Evolutionary conservation across 1,139 yeast genomes (phyloP).

Genomic region (Suhomyces terraborum): DNA sequence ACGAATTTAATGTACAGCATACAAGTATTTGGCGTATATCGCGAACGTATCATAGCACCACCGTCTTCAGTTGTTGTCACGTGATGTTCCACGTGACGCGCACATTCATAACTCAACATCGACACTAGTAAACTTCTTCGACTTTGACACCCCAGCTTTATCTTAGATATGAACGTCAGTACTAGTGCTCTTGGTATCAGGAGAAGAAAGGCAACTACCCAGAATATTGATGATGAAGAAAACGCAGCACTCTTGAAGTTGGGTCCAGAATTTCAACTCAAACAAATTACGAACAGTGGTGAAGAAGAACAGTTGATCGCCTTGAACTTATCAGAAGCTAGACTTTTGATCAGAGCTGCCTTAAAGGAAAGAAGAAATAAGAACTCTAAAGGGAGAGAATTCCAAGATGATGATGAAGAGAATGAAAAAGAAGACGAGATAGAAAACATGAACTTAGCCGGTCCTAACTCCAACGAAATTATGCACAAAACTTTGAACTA

Average conservation of each 20-base stretch:
- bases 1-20: constrained; percentile 5
- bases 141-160: too few relatives aligned
- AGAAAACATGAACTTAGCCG: constrained; percentile 69
- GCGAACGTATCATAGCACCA: too few relatives aligned
- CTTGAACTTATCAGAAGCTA: constrained; percentile 83
- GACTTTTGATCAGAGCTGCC: constrained; percentile 88
- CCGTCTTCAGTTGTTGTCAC: too few relatives aligned
- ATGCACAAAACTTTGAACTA: constrained; percentile 91
- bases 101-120: constrained; percentile 7
- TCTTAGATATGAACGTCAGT: constrained; percentile 69
- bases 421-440: constrained; percentile 60
- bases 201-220: constrained; percentile 61
- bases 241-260: constrained; percentile 83
- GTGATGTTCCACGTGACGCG: neutral
- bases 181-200: constrained; percentile 86
- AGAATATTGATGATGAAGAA: constrained; percentile 78
- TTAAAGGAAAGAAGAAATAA: constrained; percentile 72
- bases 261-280: constrained; percentile 88
- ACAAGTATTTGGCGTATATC: too few relatives aligned
- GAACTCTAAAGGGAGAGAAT: constrained; percentile 30
- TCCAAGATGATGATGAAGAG: constrained; percentile 42
- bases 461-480: constrained; percentile 64
- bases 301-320: constrained; percentile 77
- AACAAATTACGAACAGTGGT: constrained; percentile 81
- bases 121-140: neutral